Conservation (phyloP, 208 protist genomes). For the Sergeia podlipaevii region DNA sequence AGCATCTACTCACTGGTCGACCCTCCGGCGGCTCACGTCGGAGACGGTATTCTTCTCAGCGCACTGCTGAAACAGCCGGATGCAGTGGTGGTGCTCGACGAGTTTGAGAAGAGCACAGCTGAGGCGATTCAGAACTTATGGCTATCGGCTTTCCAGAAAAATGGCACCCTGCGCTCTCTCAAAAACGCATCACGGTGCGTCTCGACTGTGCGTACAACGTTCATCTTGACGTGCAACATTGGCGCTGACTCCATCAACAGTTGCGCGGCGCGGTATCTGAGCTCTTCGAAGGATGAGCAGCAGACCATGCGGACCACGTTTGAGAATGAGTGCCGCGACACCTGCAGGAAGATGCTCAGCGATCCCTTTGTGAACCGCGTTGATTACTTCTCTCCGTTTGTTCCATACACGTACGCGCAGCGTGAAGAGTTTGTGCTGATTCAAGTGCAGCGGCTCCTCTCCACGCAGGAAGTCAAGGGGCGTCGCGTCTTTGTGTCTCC, state of each 20-base stretch:
- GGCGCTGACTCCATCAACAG: slow-evolving; percentile 39
- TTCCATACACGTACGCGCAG: slow-evolving; percentile 69
- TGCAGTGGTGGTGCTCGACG: slow-evolving; percentile 83
- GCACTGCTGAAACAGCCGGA: slow-evolving; percentile 54
- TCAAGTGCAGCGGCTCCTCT: slow-evolving; percentile 55
- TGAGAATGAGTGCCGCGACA: slow-evolving; percentile 33
- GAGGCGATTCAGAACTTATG: slow-evolving; percentile 82
- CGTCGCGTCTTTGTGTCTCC: slow-evolving; percentile 46
- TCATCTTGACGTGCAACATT: slow-evolving; percentile 86
- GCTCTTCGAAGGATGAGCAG: slow-evolving; percentile 25
- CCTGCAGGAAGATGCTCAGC: slow-evolving; percentile 46
- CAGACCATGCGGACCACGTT: slow-evolving; percentile 35
- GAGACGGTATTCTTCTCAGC: slow-evolving; percentile 79
- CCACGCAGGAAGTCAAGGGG: slow-evolving; percentile 36
- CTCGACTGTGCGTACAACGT: slow-evolving; percentile 67
- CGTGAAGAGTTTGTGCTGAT: slow-evolving; percentile 54
- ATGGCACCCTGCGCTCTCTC: slow-evolving; percentile 76
- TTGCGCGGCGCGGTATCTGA: slow-evolving; percentile 32
- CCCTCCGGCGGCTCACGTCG: slow-evolving; percentile 78
- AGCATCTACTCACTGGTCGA: slow-evolving; percentile 89
- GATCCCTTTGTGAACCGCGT: slow-evolving; percentile 87
- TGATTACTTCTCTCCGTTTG: slow-evolving; percentile 77
- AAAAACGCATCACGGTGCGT: slow-evolving; percentile 70
- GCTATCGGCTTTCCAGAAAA: slow-evolving; percentile 87
- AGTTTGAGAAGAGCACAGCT: slow-evolving; percentile 84